Evolutionary conservation across 2,329 filamentous ascomycete genomes (phyloP).

Genomic region (Aspergillus intermedius): DNA sequence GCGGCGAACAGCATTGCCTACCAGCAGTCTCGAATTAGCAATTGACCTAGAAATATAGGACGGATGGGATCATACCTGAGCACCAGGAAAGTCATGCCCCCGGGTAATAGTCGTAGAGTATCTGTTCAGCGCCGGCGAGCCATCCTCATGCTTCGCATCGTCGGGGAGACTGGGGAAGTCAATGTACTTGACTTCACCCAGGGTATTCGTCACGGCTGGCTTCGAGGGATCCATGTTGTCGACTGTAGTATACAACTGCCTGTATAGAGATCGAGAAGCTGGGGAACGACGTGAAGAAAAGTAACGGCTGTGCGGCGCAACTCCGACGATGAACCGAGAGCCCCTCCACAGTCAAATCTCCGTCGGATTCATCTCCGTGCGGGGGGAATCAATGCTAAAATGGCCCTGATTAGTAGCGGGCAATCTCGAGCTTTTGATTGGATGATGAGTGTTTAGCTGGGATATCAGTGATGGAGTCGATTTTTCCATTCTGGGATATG

Average conservation of each 20-base stretch:
- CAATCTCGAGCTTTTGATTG: too few relatives aligned
- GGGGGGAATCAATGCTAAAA: too few relatives aligned
- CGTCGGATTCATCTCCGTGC: too few relatives aligned
- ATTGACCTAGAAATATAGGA: neutral
- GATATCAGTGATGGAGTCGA: neutral
- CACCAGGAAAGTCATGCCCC: constrained; percentile 84
- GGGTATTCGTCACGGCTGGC: constrained; percentile 17
- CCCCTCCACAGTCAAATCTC: constrained; percentile 1
- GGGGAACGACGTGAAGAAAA: neutral
- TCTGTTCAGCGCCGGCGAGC: constrained; percentile 66
- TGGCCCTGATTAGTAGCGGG: too few relatives aligned
- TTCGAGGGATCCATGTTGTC: constrained; percentile 18
- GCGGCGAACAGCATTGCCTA: constrained; percentile 93
- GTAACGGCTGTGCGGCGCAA: constrained; percentile 1
- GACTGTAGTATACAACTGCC: neutral
- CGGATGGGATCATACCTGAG: constrained; percentile 55
- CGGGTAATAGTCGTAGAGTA: constrained; percentile 78
- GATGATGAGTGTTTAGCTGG: too few relatives aligned
- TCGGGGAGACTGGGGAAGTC: constrained; percentile 51
- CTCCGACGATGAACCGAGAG: constrained; percentile 3
- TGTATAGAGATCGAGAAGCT: neutral
- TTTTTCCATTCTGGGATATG: neutral
- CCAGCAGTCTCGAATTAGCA: neutral
- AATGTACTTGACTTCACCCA: constrained; percentile 48
- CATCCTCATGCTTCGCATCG: constrained; percentile 47